These are phyloP conservation scores for Crassisporium funariophilum DNA, from an alignment of 768 basidiomycete genomes.

Conservation along the genomic window DNA sequence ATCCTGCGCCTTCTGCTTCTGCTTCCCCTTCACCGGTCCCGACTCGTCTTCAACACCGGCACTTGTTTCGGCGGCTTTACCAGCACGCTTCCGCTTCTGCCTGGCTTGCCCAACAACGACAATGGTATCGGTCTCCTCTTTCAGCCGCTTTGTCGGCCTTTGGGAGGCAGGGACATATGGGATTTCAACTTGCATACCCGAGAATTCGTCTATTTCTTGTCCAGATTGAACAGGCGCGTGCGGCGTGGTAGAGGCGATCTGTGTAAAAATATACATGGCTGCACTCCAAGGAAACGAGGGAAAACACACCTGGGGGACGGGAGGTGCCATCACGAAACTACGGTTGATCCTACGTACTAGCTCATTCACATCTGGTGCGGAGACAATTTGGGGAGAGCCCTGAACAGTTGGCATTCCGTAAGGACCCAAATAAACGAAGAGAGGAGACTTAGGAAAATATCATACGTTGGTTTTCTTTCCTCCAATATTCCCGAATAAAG, in stretches of 20 bases:
- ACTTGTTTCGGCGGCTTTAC: slow-evolving; percentile 24
- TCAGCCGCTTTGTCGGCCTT: slow-evolving; percentile 38
- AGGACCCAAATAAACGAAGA: background rate
- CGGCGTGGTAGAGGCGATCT: slow-evolving; percentile 10
- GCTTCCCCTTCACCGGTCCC: slow-evolving; percentile 17
- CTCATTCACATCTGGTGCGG: slow-evolving; percentile 45
- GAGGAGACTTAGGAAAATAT: too few species aligned
- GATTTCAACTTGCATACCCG: slow-evolving; percentile 64
- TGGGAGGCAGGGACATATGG: slow-evolving; percentile 75
- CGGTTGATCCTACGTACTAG: slow-evolving; percentile 70
- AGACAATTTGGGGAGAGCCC: background rate
- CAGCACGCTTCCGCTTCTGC: slow-evolving; percentile 64
- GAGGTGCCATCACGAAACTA: slow-evolving; percentile 61
- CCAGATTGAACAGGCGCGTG: slow-evolving; percentile 10
- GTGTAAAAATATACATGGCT: background rate
- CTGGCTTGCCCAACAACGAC: slow-evolving; percentile 70
- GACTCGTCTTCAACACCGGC: slow-evolving; percentile 12
- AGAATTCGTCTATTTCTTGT: slow-evolving; percentile 22
- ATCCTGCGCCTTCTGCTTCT: slow-evolving; percentile 22
- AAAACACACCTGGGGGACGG: slow-evolving; percentile 43
- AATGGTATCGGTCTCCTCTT: slow-evolving; percentile 69
- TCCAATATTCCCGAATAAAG: slow-evolving; percentile 46
- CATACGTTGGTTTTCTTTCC: slow-evolving; percentile 7
- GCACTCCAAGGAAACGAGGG: slow-evolving; percentile 1
- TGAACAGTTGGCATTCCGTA: slow-evolving; percentile 5